Conservation (phyloP, 164 flowering plant species). For the Tetrastigma voinierianum region DNA sequence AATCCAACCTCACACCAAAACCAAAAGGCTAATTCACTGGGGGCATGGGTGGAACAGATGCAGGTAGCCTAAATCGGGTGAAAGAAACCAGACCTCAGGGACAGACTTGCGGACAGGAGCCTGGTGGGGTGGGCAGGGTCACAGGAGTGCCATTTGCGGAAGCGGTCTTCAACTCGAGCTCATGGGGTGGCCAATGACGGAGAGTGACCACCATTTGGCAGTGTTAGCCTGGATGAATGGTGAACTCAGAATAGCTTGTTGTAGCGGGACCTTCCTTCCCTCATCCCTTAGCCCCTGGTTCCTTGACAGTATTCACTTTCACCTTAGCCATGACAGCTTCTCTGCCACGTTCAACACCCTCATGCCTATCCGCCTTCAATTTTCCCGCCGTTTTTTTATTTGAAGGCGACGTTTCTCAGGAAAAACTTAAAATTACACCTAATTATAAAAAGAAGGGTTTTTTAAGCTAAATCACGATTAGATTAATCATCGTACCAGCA, state of each 20-base stretch:
- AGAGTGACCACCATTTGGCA: conserved; percentile 82
- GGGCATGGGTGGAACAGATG: too few species aligned
- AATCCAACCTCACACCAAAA: too few species aligned
- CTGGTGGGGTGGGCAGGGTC: conserved; percentile 74
- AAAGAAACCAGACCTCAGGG: conserved; percentile 53
- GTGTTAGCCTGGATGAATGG: conserved; percentile 50
- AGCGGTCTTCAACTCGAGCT: conserved; percentile 84
- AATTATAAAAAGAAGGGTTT: too few species aligned
- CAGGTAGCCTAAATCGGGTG: not conserved
- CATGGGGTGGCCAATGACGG: conserved; percentile 96
- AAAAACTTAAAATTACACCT: too few species aligned
- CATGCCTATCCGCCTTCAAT: conserved; percentile 3
- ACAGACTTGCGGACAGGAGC: conserved; percentile 75
- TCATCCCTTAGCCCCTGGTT: conserved; percentile 41
- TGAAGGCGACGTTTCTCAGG: too few species aligned
- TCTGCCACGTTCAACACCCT: conserved; percentile 91
- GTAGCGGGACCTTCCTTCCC: conserved; percentile 82
- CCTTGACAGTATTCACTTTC: conserved; percentile 70
- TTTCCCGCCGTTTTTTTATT: too few species aligned
- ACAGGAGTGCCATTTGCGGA: conserved; percentile 84
- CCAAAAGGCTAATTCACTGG: too few species aligned
- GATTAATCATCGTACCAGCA: too few species aligned
- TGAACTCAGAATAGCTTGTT: conserved; percentile 88
- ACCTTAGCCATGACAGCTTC: conserved; percentile 98
- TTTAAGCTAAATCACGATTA: too few species aligned